Base-by-base conservation (phyloP, 2,329 filamentous ascomycete genomes). In the Neonectria magnoliae region DNA sequence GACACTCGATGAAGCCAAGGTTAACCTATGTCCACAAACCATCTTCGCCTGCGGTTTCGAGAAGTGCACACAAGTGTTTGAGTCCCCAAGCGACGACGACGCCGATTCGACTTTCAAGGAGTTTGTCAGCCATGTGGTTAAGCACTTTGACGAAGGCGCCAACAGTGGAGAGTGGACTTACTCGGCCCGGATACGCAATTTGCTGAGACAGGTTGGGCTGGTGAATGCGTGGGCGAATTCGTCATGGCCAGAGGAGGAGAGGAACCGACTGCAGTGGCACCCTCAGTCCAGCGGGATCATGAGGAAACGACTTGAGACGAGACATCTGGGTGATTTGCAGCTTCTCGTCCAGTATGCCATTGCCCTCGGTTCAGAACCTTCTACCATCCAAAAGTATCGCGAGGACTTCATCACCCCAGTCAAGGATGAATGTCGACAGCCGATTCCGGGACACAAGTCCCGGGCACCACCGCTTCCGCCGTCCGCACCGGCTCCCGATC, bases 41-140 rank as follows among this genome's bases (percentile, higher is more conserved):
- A 79, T 84, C 22, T 85, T 84, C 64, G 83, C 82, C 18, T 85
- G 83, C 65, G 83, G 83, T 11, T 84, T 84, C 60, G 78, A 80
- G 59, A 78, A 78, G 54, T 84, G 83, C 65, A 66, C 74, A 11
- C 74, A 79, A n/a, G 77, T 85, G 2, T 81, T 83, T 42, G 83
- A 84, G 67, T 78, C 82, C 0, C 67, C 76, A 9, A 76, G 75
- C 27, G 81, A 82, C 47, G 75, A 76, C 18, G 80, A 83, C 18
- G 78, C 78, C 14, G 71, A 75, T 9, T 71, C 77, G 2, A 77
- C 76, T 1, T 81, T 82, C 56, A 81, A 82, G 69, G 79, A 83
- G 48, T 85, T 83, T 66, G 81, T 84, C 33, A 73, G 77, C 48
- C 83, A 85, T 61, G 77, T 85, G 25, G 79, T 82, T 38, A 82